Percentiles rank a stretch among this genome's conserved stretches.
phyloP scores from a whole-genome alignment of 352 stramenopile species.

The Globisporangium mamillatum region DNA sequence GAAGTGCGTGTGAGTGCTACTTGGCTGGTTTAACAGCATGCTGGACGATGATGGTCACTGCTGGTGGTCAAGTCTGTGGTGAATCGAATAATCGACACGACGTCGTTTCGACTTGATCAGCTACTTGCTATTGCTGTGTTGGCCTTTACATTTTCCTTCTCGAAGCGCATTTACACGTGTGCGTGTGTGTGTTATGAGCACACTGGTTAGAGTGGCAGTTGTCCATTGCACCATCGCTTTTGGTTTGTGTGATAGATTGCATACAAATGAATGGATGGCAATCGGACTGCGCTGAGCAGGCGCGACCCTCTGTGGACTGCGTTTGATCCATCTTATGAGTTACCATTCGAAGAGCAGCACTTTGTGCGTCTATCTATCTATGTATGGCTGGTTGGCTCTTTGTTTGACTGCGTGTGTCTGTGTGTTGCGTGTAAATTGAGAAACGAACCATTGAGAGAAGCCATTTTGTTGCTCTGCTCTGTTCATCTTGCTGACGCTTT shows the following conservation, averaged over 20 bases:
- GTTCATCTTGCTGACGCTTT: background rate
- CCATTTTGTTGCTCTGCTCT: background rate
- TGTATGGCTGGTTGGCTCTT: background rate
- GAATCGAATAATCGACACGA: conserved; percentile 6
- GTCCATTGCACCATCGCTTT: background rate
- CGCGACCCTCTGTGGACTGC: background rate
- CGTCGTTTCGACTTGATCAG: conserved; percentile 1
- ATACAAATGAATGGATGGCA: background rate
- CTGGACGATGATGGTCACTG: background rate
- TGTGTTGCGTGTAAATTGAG: conserved; percentile 3
- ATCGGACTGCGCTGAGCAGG: background rate
- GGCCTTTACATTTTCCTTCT: background rate
- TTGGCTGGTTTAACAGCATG: background rate
- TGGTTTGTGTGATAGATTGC: background rate
- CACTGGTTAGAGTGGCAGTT: background rate
- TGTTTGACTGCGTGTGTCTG: background rate
- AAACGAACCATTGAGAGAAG: conserved; percentile 1
- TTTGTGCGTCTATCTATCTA: background rate
- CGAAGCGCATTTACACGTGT: background rate
- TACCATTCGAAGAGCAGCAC: background rate
- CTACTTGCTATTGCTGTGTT: background rate
- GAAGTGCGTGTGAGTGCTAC: background rate
- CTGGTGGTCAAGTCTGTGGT: background rate
- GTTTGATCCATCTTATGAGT: background rate
- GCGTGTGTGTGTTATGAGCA: background rate